phyloP scores from a whole-genome alignment of 441 rosid species.

The Pelargonium myrrhifolium region DNA sequence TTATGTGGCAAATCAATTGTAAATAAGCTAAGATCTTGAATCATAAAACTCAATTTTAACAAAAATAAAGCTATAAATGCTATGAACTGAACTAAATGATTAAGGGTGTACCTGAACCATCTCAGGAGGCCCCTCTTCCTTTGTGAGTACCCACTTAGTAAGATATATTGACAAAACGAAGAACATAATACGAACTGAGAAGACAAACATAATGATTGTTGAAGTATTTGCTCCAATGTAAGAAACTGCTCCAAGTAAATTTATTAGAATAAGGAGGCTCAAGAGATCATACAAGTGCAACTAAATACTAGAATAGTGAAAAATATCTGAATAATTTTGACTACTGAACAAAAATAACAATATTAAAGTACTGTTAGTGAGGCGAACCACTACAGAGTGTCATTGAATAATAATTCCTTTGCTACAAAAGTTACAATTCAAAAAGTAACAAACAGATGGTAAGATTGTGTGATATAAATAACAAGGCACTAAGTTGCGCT shows the following conservation, averaged over 20 bases:
- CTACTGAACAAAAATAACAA: no score
- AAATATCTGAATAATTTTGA: no score
- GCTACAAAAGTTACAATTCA: no score
- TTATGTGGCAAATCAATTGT: no score
- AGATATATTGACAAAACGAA: slow-evolving; percentile 73
- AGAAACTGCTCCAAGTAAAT: slow-evolving; percentile 46
- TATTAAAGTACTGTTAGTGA: no score
- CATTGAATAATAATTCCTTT: no score
- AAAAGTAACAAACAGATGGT: no score
- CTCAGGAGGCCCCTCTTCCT: slow-evolving; percentile 99
- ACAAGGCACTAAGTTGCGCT: no score
- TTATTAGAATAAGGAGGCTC: background rate
- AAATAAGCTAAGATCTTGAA: background rate
- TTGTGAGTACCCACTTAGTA: slow-evolving; percentile 89
- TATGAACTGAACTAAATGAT: slow-evolving; percentile 5
- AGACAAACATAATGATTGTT: slow-evolving; percentile 83
- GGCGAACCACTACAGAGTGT: no score
- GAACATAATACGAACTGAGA: slow-evolving; percentile 70
- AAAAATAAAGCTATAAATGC: background rate
- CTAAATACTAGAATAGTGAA: no score
- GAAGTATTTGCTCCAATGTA: slow-evolving; percentile 89
- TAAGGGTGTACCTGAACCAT: slow-evolving; percentile 67
- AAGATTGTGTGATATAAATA: no score
- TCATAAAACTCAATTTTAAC: background rate
- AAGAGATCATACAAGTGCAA: slow-evolving; percentile 2